phyloP scores from a whole-genome alignment of 306 rosid genomes.

The Geum urbanum region DNA sequence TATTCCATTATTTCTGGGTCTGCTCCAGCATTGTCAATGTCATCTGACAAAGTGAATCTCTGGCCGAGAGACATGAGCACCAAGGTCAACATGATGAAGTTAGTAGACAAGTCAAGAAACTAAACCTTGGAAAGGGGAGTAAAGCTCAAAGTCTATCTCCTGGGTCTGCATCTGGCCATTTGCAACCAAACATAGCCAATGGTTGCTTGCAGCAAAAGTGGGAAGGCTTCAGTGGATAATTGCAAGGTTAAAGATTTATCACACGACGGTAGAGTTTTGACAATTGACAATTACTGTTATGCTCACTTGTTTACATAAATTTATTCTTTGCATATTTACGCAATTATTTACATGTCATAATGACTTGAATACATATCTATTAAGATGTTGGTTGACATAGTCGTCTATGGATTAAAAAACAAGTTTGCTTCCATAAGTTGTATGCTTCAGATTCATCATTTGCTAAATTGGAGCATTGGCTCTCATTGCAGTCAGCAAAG shows the following conservation, averaged over 20 bases:
- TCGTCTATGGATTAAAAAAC: constrained; percentile 50
- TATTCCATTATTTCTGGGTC: constrained; percentile 52
- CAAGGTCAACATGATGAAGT: constrained; percentile 35
- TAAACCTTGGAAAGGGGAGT: constrained; percentile 30
- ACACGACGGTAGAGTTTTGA: too few relatives aligned
- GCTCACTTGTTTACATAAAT: too few relatives aligned
- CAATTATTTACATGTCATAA: constrained; percentile 4
- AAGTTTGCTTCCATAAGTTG: constrained; percentile 68
- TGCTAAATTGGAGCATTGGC: constrained; percentile 65
- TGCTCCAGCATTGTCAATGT: constrained; percentile 58
- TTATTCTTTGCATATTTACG: too few relatives aligned
- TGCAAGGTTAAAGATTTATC: too few relatives aligned
- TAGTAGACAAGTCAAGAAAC: constrained; percentile 35
- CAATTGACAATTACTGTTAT: not conserved
- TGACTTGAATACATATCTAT: constrained; percentile 15
- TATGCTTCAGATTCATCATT: constrained; percentile 69
- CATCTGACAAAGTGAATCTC: constrained; percentile 54
- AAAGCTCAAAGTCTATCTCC: constrained; percentile 39
- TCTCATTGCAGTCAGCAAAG: constrained; percentile 81
- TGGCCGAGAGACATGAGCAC: constrained; percentile 33
- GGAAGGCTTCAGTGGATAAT: too few relatives aligned
- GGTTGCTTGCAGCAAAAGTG: too few relatives aligned
- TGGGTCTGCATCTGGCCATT: constrained; percentile 31
- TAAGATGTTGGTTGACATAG: constrained; percentile 40
- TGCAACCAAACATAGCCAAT: too few relatives aligned